Conservation (phyloP, 192 early-diverging fungal species). For the Coemansia sp. region DNA sequence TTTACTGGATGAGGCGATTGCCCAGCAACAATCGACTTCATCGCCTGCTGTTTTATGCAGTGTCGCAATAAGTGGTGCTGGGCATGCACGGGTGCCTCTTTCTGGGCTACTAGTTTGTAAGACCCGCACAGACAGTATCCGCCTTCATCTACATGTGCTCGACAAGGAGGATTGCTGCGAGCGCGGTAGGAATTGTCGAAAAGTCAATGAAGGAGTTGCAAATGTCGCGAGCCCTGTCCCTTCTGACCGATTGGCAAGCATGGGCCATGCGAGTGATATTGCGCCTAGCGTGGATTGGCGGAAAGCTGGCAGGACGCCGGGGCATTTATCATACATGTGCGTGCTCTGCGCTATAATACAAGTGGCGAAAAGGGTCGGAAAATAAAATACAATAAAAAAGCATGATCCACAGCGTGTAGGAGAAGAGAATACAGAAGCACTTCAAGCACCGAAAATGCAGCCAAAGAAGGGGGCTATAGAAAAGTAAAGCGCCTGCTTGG, state of each 20-base stretch:
- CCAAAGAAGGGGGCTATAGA: not conserved
- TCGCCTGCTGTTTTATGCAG: not conserved
- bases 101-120: not conserved
- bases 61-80: not conserved
- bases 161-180: not conserved
- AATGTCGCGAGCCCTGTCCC: not conserved
- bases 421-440: not conserved
- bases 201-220: constrained; percentile 4
- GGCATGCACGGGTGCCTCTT: constrained; percentile 4
- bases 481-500: not conserved
- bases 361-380: not conserved
- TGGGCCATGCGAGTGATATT: constrained; percentile 1
- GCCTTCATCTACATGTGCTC: constrained; percentile 1
- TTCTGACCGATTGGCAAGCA: constrained; percentile 4
- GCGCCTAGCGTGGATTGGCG: constrained; percentile 5
- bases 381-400: not conserved
- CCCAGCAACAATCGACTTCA: constrained; percentile 1
- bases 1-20: constrained; percentile 5
- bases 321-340: not conserved
- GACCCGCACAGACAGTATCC: not conserved
- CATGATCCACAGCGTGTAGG: not conserved
- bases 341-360: not conserved
- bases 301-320: not conserved
- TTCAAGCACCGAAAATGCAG: not conserved
- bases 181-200: not conserved